These are phyloP conservation scores for Calonectria pseudoreteaudii DNA, from an alignment of 2,329 filamentous ascomycete genomes.

Conservation along the genomic window DNA sequence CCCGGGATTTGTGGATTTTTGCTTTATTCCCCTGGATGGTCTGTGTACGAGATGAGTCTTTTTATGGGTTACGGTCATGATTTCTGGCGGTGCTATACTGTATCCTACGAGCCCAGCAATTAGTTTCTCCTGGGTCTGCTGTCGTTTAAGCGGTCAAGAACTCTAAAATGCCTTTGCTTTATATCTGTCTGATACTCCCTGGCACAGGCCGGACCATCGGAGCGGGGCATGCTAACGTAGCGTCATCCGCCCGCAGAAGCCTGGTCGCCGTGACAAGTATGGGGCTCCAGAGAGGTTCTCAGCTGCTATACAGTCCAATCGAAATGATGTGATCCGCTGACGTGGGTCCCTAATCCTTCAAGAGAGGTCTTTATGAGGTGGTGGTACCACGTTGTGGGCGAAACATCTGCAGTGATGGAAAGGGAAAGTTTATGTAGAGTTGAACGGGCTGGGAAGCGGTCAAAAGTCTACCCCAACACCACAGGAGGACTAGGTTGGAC, in stretches of 20 bases:
- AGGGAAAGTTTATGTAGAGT: background rate
- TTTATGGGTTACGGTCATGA: background rate
- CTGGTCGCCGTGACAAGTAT: conserved; percentile 7
- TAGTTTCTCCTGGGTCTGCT: background rate
- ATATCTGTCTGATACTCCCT: background rate
- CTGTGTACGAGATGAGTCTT: background rate
- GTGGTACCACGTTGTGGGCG: background rate
- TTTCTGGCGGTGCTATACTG: conserved; percentile 9
- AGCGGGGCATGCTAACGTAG: conserved; percentile 13
- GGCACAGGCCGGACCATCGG: conserved; percentile 23
- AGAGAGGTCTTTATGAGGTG: conserved; percentile 19
- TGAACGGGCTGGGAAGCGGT: background rate
- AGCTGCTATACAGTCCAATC: conserved; percentile 33
- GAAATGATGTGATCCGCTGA: conserved; percentile 39
- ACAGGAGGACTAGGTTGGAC: background rate
- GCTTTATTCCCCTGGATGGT: background rate
- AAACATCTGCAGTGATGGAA: background rate
- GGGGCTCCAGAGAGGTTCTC: background rate
- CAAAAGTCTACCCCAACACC: background rate
- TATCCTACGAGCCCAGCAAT: conserved; percentile 10
- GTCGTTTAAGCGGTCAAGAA: conserved; percentile 1
- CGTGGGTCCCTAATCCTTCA: conserved; percentile 29
- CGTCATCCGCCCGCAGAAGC: background rate
- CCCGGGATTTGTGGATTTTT: background rate
- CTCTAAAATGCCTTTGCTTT: background rate